Evolutionary conservation across 148 eudicot genomes (phyloP), one percentile per base, ranked within the genome.

Genomic region (Euryodendron excelsum): DNA sequence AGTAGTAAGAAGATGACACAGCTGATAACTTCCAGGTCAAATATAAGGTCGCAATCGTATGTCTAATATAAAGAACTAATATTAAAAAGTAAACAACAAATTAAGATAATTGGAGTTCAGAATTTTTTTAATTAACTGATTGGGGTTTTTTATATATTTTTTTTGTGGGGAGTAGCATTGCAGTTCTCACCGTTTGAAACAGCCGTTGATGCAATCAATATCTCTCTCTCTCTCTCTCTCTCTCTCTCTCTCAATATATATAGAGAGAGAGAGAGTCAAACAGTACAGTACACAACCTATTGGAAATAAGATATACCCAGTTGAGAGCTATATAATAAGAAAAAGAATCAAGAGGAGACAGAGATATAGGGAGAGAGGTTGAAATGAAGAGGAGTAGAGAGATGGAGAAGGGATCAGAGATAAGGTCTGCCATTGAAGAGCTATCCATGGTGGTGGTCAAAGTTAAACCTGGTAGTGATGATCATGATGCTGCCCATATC

Each of bases 351-450:
- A 69, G 25, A 78, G 69, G 74, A 78, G 75, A 74, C 10, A 30
- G 30, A 73, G 13, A 72, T n/a, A n/a, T n/a, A n/a, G n/a, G n/a
- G 45, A 14, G 67, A 74, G 64, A n/a, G 15, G 30, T 79, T 7
- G 73, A 84, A 53, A 86, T 85, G 90, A 83, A 88, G 76, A 85
- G 90, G 69, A 81, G 78, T 71, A 85, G 86, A 76, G 90, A 86
- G 68, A 64, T 79, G 71, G 89, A 88, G 77, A 87, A 52, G 72
- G 61, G 76, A 21, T 81, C 95, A 56, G 92, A 90, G 71, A 67
- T 90, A 61, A 85, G 88, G 82, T 84, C 90, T 45, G 88, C 89
- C 81, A 86, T 93, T 81, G 87, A 93, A 72, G 96, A 90, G 85
- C 89, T 93, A 12, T 87, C 91, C 60, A 20, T 85, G 53, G 66